Base-by-base conservation (phyloP, 2,329 filamentous ascomycete genomes). In the Trichophyton rubrum region DNA sequence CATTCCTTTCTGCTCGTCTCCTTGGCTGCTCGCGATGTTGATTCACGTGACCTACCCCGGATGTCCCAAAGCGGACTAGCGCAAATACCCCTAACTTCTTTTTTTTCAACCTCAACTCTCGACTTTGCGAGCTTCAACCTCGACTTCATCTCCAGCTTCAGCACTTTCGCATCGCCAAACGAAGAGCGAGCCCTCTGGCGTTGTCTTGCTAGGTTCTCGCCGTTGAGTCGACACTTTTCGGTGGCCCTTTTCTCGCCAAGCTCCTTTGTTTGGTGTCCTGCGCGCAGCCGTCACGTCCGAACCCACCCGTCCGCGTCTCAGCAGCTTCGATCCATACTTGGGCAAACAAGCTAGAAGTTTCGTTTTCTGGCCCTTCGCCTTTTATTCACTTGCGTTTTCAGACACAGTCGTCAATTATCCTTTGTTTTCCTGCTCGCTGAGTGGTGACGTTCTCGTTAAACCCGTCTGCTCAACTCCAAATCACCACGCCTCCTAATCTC, bases 391-490 rank as follows among this genome's bases (percentile, higher is more conserved):
- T 35, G 56, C 40, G 38, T 56, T 56, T 38, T 56, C 40, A 56
- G 3, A 8, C 27, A 35, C 20, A 41, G 27, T 41, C 49, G 17
- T 15, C 17, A 9, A 55, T 35, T 38, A 38, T 38, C 33, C 30
- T 30, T 35, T 35, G 30, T 27, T 55, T 55, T 55, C 33, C n/a
- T 53, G 27, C 24, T 51, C 38, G 30, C 57, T 45, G 40, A 17
- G 24, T 45, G 35, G 58, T 24, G 33, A 22, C 33, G 15, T 60
- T 60, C 59, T 45, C 58, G 40, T 62, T 62, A 59, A 38, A 20
- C 55, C 17, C 40, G 56, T 45, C 61, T 59, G 62, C 64, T 65
- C 65, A 65, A 71, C 66, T 67, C 66, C 68, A 62, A 66, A 63
- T 65, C 66, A 62, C 43, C 56, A 57, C 59, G 49, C 59, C 38